These are phyloP conservation scores for Ogataea polymorpha DNA, from an alignment of 805 yeast species.

Conservation along the genomic window DNA sequence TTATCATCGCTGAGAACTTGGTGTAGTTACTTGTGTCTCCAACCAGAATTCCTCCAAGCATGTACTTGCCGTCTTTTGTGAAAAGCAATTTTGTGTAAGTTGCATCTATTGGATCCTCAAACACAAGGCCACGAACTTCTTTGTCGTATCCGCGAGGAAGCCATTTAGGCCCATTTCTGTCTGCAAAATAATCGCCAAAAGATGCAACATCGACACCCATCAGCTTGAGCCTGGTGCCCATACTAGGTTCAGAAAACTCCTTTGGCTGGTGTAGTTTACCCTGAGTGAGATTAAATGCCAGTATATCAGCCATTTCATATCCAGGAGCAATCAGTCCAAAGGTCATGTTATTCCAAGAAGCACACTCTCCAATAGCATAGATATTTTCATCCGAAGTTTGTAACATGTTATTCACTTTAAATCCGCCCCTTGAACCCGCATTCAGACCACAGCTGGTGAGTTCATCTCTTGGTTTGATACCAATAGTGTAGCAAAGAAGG, in stretches of 20 bases:
- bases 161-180: conserved; percentile 35
- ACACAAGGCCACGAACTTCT: conserved; percentile 28
- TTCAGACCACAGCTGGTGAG: conserved; percentile 28
- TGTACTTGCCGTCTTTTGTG: conserved; percentile 34
- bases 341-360: conserved; percentile 35
- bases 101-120: conserved; percentile 35
- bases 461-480: conserved; percentile 36
- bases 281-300: conserved; percentile 36
- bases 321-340: conserved; percentile 40
- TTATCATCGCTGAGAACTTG: conserved; percentile 30
- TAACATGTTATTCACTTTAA: conserved; percentile 29
- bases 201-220: conserved; percentile 40
- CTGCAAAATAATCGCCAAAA: conserved; percentile 38
- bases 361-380: conserved; percentile 38
- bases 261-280: conserved; percentile 31
- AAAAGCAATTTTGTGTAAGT: conserved; percentile 33
- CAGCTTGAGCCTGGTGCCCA: conserved; percentile 35
- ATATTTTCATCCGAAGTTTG: conserved; percentile 28
- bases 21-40: conserved; percentile 35
- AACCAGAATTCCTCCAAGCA: conserved; percentile 38
- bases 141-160: conserved; percentile 28
- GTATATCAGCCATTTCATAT: conserved; percentile 37
- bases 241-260: conserved; percentile 33
- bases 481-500: conserved; percentile 35
- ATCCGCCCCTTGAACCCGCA: conserved; percentile 30